A percentile compares a stretch with the other conserved stretches of the same genome.
Conservation (phyloP, 148 eudicot species). For the Amaranthus cruentus region DNA sequence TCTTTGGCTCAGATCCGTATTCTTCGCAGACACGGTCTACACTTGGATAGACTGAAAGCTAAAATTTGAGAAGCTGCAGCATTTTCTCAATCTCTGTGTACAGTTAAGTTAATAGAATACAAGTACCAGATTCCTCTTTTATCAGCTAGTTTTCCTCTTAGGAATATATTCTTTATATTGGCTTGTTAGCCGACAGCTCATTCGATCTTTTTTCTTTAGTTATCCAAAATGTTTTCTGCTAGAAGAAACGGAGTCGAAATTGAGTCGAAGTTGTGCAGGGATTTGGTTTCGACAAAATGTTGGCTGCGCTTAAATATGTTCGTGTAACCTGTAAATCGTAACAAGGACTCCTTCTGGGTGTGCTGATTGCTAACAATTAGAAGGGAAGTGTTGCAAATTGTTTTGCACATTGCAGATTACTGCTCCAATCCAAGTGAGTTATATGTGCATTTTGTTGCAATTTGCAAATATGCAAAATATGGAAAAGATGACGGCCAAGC, state of each 20-base stretch:
- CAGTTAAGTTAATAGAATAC: background rate
- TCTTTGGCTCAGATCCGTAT: constrained; percentile 23
- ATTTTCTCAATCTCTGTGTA: background rate
- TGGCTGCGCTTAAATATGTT: too few relatives aligned
- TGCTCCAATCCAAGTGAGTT: too few relatives aligned
- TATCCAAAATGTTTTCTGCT: background rate
- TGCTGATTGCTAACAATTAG: too few relatives aligned
- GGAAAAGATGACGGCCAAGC: too few relatives aligned
- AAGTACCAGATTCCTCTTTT: background rate
- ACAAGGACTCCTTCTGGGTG: too few relatives aligned
- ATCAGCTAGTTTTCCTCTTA: background rate
- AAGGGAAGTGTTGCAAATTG: too few relatives aligned
- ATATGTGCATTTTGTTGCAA: too few relatives aligned
- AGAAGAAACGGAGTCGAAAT: background rate
- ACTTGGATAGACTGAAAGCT: constrained; percentile 26
- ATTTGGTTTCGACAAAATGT: too few relatives aligned
- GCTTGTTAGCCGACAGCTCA: background rate
- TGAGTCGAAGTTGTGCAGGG: background rate
- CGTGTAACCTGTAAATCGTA: too few relatives aligned
- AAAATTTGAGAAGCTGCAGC: constrained; percentile 15
- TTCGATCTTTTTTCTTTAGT: background rate
- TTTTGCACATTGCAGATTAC: too few relatives aligned
- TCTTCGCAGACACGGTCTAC: constrained; percentile 28
- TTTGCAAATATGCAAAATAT: too few relatives aligned
- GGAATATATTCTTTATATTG: background rate